Evolutionary conservation across 306 rosid species (phyloP), one percentile per base, ranked within the genome.

Genomic region (Prunus padus): DNA sequence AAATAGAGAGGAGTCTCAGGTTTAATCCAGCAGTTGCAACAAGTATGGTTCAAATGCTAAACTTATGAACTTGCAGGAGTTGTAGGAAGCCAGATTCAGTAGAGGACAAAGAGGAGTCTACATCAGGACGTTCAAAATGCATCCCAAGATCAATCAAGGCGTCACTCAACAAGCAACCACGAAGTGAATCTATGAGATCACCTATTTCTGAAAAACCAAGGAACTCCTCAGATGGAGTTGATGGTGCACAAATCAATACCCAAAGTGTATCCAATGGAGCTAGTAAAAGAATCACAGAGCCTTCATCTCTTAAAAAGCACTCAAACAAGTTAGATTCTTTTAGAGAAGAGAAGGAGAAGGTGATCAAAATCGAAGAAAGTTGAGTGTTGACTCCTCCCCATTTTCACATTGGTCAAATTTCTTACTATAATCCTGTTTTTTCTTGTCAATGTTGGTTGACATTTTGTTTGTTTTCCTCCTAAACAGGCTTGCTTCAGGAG

Each of bases 401-500:
- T 50, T 56, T 82, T 79, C 66, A 67, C 67, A n/a, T 62, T 8
- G 44, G 76, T 69, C 52, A 50, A 79, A 16, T n/a, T 37, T 73
- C 46, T 74, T 67, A 49, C 42, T 10, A 33, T 42, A 67, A 54
- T 61, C 61, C 55, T 18, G 3, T 59, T 33, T 26, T 61, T 8
- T 65, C 51, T 59, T 28, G 54, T n/a, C 73, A 49, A 72, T 55
- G 67, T 76, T 77, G 80, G 64, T 83, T 87, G 76, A 86, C 82
- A 69, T 64, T 77, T 57, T 25, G 40, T 69, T 84, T 79, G 22
- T 66, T 85, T 82, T 86, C 73, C 72, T 76, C 71, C 55, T 75
- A 52, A 16, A 74, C 97, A 94, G 97, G 96, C 94, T 94, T 86
- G 89, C 98, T 87, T 94, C 98, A 12, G 97, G 98, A 88, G 97